Evolutionary conservation across 306 rosid species (phyloP).

Genomic region (Inga laurina): DNA sequence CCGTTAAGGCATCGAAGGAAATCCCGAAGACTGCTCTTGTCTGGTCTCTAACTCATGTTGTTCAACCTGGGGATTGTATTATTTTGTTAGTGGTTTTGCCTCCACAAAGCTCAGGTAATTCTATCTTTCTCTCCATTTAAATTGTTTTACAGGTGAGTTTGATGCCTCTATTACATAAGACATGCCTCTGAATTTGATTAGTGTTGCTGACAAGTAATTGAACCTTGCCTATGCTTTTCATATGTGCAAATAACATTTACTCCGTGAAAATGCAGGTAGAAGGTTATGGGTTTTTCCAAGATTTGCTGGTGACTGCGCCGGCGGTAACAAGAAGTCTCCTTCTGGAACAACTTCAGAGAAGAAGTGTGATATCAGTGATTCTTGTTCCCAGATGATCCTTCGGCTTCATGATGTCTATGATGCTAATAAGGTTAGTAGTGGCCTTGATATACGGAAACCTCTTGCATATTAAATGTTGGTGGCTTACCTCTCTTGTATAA

Average conservation of each 20-base stretch:
- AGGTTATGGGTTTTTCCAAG: slow-evolving; percentile 91
- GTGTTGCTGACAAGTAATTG: slow-evolving; percentile 15
- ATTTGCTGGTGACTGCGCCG: slow-evolving; percentile 96
- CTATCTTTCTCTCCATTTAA: slow-evolving; percentile 8
- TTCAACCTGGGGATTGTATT: slow-evolving; percentile 97
- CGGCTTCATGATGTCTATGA: slow-evolving; percentile 98
- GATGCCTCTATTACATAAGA: not conserved
- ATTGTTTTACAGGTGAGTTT: not conserved
- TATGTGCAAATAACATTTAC: not conserved
- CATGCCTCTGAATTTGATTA: not conserved
- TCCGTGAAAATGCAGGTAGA: slow-evolving; percentile 58
- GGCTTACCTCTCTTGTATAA: slow-evolving; percentile 4
- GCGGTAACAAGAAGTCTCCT: slow-evolving; percentile 55
- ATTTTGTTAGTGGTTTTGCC: slow-evolving; percentile 91
- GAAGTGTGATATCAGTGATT: slow-evolving; percentile 77
- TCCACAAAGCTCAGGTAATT: slow-evolving; percentile 76
- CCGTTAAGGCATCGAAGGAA: slow-evolving; percentile 92
- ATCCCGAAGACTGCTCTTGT: slow-evolving; percentile 92
- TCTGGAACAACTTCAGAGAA: slow-evolving; percentile 65
- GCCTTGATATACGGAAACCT: slow-evolving; percentile 7
- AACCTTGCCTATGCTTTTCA: not conserved
- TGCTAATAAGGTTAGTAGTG: slow-evolving; percentile 72
- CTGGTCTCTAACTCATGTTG: slow-evolving; percentile 98
- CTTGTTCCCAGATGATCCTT: slow-evolving; percentile 98
- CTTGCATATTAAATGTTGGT: not conserved